These are phyloP conservation scores for Bimuria novae-zelandiae DNA, from an alignment of 2,329 filamentous ascomycete genomes.

Conservation along the genomic window DNA sequence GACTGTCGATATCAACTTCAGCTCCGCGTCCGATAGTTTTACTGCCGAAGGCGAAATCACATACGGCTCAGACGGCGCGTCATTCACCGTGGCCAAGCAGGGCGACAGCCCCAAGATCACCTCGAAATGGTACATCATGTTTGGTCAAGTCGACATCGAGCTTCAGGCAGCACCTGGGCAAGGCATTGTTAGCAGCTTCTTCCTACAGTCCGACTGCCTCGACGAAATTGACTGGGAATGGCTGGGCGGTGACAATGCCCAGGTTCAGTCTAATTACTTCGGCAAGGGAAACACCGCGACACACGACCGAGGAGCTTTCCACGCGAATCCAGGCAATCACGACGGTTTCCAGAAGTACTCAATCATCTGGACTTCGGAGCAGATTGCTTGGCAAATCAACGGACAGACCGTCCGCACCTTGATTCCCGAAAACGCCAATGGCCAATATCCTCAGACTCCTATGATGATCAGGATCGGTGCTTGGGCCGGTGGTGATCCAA, in stretches of 20 bases:
- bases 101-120: slow-evolving; percentile 86
- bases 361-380: slow-evolving; percentile 85
- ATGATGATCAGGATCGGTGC: slow-evolving; percentile 92
- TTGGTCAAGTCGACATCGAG: slow-evolving; percentile 83
- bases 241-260: slow-evolving; percentile 74
- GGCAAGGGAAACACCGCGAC: slow-evolving; percentile 83
- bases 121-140: slow-evolving; percentile 99
- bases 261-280: slow-evolving; percentile 98
- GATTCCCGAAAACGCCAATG: slow-evolving; percentile 68
- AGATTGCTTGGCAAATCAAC: slow-evolving; percentile 86
- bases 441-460: slow-evolving; percentile 90
- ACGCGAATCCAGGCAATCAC: slow-evolving; percentile 71
- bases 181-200: slow-evolving; percentile 90
- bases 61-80: slow-evolving; percentile 77
- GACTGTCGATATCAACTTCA: slow-evolving; percentile 84
- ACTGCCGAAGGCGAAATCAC: slow-evolving; percentile 69
- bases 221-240: slow-evolving; percentile 99
- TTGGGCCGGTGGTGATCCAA: slow-evolving; percentile 88
- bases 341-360: slow-evolving; percentile 81
- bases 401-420: slow-evolving; percentile 78
- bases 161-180: slow-evolving; percentile 85
- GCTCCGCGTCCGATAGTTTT: slow-evolving; percentile 76
- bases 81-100: slow-evolving; percentile 75
- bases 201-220: slow-evolving; percentile 86
- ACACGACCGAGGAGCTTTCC: slow-evolving; percentile 88